Conservation (phyloP, 1,139 yeast species). For the Pichia sp. region DNA sequence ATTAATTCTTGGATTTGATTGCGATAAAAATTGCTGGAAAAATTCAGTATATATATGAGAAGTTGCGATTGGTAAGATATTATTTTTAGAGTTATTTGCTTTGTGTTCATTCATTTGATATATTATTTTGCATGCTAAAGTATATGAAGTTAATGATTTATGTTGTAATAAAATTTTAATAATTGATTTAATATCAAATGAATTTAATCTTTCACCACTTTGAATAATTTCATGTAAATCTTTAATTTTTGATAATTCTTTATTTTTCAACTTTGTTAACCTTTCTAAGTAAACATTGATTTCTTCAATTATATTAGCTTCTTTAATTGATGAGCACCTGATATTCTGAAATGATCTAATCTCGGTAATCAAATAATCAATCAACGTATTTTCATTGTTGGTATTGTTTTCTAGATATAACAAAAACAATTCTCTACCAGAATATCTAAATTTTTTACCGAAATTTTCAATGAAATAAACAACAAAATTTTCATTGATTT, state of each 20-base stretch:
- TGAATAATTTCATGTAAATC: conserved; percentile 16
- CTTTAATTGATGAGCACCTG: conserved; percentile 16
- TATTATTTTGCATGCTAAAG: conserved; percentile 19
- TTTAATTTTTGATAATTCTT: conserved; percentile 5
- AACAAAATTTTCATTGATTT: conserved; percentile 20
- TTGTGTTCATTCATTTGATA: conserved; percentile 21
- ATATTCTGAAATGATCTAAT: conserved; percentile 11
- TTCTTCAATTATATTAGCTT: conserved; percentile 21
- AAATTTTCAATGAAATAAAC: conserved; percentile 17
- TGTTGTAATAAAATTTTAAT: conserved; percentile 18
- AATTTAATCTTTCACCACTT: conserved; percentile 20
- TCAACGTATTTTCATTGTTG: conserved; percentile 9
- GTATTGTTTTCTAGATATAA: conserved; percentile 13
- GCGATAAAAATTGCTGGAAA: conserved; percentile 21
- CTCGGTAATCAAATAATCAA: conserved; percentile 16
- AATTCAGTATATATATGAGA: conserved; percentile 24
- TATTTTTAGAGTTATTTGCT: conserved; percentile 11
- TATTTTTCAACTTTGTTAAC: conserved; percentile 4
- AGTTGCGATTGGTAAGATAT: conserved; percentile 25
- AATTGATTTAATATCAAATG: conserved; percentile 21
- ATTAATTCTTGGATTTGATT: conserved; percentile 18
- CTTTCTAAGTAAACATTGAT: conserved; percentile 13
- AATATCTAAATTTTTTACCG: conserved; percentile 13
- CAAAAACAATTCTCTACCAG: conserved; percentile 22
- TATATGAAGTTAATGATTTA: conserved; percentile 18